Evolutionary conservation across 768 basidiomycete genomes (phyloP), one percentile per base, ranked within the genome.

Genomic region (Krasilnikovozyma curviuscula): DNA sequence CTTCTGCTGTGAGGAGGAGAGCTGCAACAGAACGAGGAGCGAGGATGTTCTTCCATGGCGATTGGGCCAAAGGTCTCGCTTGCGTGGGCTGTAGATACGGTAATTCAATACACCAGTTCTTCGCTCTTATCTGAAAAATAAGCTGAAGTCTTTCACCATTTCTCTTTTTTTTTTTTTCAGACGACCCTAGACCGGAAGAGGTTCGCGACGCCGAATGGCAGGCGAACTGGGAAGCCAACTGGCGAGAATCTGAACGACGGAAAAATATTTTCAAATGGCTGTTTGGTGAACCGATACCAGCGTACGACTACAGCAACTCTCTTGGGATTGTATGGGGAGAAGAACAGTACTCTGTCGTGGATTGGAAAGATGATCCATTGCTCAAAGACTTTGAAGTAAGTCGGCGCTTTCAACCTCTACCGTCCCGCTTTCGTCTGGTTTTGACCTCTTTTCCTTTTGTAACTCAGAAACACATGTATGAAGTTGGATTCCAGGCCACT

Each of bases 21-120:
- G 60, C 62, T 2, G 60, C 56, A 1, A 45, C 59, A 13, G 59
- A 60, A 40, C 45, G 57, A n/a, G 60, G 59, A 14, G 27, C 39
- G 24, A 21, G 3, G 18, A 34, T 24, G 1, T 37, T 7, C 18
- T 12, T 12, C 18, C 18, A 18, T 34, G 12, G 12, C 18, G 18
- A 13, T 16, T 1, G n/a, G 12, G 18, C 21, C 27, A n/a, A n/a
- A n/a, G n/a, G n/a, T n/a, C n/a, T n/a, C n/a, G n/a, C n/a, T n/a
- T n/a, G n/a, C n/a, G n/a, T n/a, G n/a, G n/a, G n/a, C n/a, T n/a
- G n/a, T n/a, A n/a, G n/a, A n/a, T n/a, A n/a, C n/a, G n/a, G n/a
- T n/a, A n/a, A n/a, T n/a, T n/a, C n/a, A n/a, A n/a, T n/a, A n/a
- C n/a, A n/a, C n/a, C n/a, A n/a, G n/a, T n/a, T n/a, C n/a, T n/a